Conservation (phyloP, 768 basidiomycete genomes). For the Suillus discolor region DNA sequence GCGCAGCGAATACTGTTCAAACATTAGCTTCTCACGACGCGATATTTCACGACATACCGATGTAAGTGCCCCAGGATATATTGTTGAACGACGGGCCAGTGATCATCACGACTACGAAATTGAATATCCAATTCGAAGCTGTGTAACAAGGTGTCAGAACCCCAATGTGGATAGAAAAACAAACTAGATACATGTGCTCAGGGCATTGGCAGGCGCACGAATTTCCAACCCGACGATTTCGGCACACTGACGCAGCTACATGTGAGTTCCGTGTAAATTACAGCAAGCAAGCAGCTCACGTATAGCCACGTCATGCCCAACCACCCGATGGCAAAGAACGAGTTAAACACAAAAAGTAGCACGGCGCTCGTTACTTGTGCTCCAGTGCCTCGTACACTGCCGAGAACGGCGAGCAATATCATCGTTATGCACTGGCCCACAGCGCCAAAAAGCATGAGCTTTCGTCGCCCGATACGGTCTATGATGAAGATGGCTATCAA, state of each 20-base stretch:
- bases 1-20: constrained; percentile 49
- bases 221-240: constrained; percentile 66
- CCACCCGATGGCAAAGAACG: constrained; percentile 72
- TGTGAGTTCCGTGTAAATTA: neutral
- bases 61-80: constrained; percentile 63
- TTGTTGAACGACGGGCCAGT: constrained; percentile 60
- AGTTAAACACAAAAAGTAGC: constrained; percentile 70
- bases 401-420: constrained; percentile 60
- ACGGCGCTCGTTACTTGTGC: constrained; percentile 55
- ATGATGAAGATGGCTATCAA: constrained; percentile 71
- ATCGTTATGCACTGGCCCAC: constrained; percentile 59
- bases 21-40: neutral
- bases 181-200: constrained; percentile 48
- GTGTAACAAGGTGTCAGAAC: neutral
- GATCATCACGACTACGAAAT: constrained; percentile 62
- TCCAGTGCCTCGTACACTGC: constrained; percentile 49
- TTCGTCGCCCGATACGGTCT: constrained; percentile 72
- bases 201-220: constrained; percentile 64
- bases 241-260: constrained; percentile 45
- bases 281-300: constrained; percentile 34
- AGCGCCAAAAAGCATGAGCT: constrained; percentile 72
- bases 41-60: constrained; percentile 36
- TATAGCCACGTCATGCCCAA: constrained; percentile 74
- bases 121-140: constrained; percentile 56
- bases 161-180: neutral